phyloP scores from a whole-genome alignment of 345 rosid species.

The Pseudoturritis turrita region DNA sequence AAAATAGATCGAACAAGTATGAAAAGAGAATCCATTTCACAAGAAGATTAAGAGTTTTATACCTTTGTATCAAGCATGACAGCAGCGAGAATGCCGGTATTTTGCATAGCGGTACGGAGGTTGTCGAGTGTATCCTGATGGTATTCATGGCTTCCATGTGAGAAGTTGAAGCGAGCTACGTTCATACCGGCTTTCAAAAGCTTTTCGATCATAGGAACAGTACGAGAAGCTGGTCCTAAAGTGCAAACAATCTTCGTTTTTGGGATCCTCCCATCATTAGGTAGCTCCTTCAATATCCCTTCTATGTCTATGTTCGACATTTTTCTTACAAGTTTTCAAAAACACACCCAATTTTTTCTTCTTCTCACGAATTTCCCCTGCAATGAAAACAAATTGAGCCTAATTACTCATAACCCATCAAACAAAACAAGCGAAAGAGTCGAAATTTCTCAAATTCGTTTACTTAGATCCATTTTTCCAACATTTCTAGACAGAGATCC shows the following conservation, averaged over 20 bases:
- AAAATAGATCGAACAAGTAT: neutral
- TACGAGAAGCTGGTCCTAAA: slow-evolving; percentile 87
- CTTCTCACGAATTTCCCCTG: neutral
- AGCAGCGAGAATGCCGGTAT: slow-evolving; percentile 62
- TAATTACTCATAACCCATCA: neutral
- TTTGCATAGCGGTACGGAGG: slow-evolving; percentile 67
- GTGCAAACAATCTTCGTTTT: slow-evolving; percentile 92
- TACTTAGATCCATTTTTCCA: neutral
- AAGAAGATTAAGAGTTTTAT: neutral
- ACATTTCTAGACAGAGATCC: neutral
- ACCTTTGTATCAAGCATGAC: slow-evolving; percentile 88
- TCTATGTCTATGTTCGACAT: slow-evolving; percentile 90
- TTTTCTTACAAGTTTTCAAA: too few relatives aligned
- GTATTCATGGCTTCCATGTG: slow-evolving; percentile 93
- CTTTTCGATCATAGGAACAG: slow-evolving; percentile 83
- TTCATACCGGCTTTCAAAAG: slow-evolving; percentile 93
- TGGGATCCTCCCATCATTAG: slow-evolving; percentile 58
- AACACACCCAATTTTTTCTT: neutral
- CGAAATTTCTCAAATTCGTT: neutral
- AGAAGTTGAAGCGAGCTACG: slow-evolving; percentile 96
- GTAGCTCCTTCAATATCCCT: slow-evolving; percentile 66
- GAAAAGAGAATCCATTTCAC: neutral
- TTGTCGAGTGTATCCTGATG: slow-evolving; percentile 84
- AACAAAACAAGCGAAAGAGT: neutral
- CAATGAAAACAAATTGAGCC: neutral